Evolutionary conservation across 345 rosid genomes (phyloP).

Genomic region (Salix viminalis): DNA sequence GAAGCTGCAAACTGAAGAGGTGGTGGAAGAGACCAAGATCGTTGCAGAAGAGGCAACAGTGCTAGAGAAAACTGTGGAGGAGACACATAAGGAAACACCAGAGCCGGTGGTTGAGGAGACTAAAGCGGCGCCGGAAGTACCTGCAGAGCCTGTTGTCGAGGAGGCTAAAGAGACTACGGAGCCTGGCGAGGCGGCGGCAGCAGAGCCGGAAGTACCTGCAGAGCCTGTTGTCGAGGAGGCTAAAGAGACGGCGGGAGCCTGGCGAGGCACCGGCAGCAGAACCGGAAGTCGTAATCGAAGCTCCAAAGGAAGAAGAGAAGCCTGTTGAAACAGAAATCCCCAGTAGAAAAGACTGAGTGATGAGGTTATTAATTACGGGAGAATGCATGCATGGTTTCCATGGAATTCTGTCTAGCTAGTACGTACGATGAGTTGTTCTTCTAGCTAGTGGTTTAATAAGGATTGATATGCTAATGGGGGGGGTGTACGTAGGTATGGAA

Average conservation of each 20-base stretch:
- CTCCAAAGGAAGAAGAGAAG: constrained; percentile 28
- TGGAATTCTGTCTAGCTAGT: neutral
- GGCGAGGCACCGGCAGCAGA: neutral
- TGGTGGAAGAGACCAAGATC: constrained; percentile 28
- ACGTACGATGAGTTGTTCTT: no score
- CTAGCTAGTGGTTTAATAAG: neutral
- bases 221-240: constrained; percentile 7
- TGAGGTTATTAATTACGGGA: neutral
- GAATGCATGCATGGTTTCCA: neutral
- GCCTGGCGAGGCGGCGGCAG: neutral
- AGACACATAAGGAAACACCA: constrained; percentile 19
- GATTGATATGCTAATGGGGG: neutral
- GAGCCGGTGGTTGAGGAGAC: constrained; percentile 20
- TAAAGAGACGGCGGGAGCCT: constrained; percentile 1
- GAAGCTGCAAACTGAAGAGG: constrained; percentile 29
- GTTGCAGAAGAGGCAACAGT: constrained; percentile 30
- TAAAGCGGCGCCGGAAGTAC: constrained; percentile 1
- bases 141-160: constrained; percentile 1
- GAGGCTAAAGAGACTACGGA: constrained; percentile 18
- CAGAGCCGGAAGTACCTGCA: neutral
- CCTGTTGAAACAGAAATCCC: constrained; percentile 17
- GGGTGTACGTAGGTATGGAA: neutral
- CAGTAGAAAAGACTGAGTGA: constrained; percentile 29
- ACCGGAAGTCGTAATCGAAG: constrained; percentile 22
- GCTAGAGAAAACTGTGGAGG: constrained; percentile 25